Base-by-base conservation (phyloP, 2,329 filamentous ascomycete species). In the Aspergillus pseudoviridinutans region DNA sequence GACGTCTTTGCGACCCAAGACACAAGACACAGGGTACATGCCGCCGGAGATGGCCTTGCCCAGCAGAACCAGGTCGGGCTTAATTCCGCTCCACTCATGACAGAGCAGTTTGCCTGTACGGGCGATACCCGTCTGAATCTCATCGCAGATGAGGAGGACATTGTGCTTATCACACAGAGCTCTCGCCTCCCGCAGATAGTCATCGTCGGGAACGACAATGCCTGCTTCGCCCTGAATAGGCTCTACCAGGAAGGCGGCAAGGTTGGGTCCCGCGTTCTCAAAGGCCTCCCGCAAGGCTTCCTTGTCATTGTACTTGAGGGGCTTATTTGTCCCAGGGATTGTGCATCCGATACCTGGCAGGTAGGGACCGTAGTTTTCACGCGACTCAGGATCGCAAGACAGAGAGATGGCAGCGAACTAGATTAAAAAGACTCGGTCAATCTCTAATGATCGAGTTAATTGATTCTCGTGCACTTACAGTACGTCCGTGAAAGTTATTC, bases 1-100 rank as follows among this genome's bases (percentile, higher is more conserved):
- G 62, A 97, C 82, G 57, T 97, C 92, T 78, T 89, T 92, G 68
- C 87, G 87, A 61, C 89, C 88, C 53, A 99, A 82, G 51, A 99
- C 92, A 68, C 88, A 92, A 60, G 92, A 96, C 57, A 99, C 94
- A n/a, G 94, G 94, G 78, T 99, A 99, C 89, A 97, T 94, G 75
- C 94, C 94, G 62, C 94, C 94, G 35, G 92, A 96, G 73, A 99
- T 96, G 66, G 94, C 94, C 81, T 99, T 99, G 71, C 94, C 94
- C 35, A 99, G 86, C 50, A 96, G 88, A 25, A 99, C 89, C 70
- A 99, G 84, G 73, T 99, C 94, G 42, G 93, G 94, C 81, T 93
- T 95, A 81, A 99, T 92, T 66, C 88, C 90, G 56, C 90, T 88
- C 92, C 94, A 97, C 78, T 99, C 87, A 70, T 90, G 89, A 82